Evolutionary conservation across 768 basidiomycete genomes (phyloP), one percentile per base, ranked within the genome.

Genomic region (Termitomyces sp.): DNA sequence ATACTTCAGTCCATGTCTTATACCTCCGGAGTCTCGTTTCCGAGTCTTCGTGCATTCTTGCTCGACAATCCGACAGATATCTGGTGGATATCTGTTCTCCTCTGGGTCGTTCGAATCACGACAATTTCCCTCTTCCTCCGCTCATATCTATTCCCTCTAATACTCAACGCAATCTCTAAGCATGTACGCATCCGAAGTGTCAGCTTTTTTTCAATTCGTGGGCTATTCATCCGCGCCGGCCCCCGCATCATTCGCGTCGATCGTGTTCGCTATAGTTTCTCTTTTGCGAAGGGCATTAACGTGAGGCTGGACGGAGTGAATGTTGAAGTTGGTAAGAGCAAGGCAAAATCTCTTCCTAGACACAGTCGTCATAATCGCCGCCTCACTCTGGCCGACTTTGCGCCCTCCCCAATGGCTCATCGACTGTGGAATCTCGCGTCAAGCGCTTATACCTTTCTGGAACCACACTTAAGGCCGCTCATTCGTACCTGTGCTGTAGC

Each of bases 131-230:
- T 89, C 32, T 64, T 88, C 55, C 75, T 86, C 50, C 81, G 89
- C 54, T 85, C 84, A 0, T 88, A 86, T 65, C 74, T 91, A 58
- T 78, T 82, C 3, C 89, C 89, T 52, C 85, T 82, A 72, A 68
- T 87, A 45, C 76, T 91, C 33, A 75, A 79, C 51, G 77, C 79
- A 43, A 72, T 84, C 55, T 87, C 86, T n/a, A 79, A 79, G 47
- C 84, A 80, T 63, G 74, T 91, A 59, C 84, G 86, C 32, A 78
- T 91, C 34, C 82, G 85, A 40, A 90, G 87, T 68, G 80, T 91
- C 56, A 91, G 90, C 67, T 74, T 88, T 39, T 82, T 88, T 54
- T 93, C 90, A 20, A 83, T 93, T 58, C 86, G 89, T 53, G 90
- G 90, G 34, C 74, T 92, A 22, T 90, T 87, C 70, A 79, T 89